These are phyloP conservation scores for Entonaema liquescens DNA, from an alignment of 495 filamentous ascomycete genomes.

Conservation along the genomic window DNA sequence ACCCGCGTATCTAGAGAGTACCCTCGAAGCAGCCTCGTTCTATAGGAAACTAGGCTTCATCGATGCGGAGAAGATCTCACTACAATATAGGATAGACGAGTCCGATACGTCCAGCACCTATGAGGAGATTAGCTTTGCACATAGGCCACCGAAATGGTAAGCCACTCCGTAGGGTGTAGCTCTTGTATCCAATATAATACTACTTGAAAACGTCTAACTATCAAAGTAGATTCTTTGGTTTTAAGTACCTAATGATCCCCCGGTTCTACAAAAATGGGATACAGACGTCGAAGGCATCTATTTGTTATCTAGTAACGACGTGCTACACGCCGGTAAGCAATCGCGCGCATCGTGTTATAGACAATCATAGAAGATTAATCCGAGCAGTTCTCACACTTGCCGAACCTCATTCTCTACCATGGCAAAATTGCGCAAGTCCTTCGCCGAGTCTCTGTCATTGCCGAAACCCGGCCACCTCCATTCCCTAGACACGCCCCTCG, in stretches of 20 bases:
- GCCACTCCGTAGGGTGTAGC: too few species aligned
- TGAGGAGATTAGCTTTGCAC: constrained; percentile 33
- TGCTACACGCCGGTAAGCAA: too few species aligned
- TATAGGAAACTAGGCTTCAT: constrained; percentile 45
- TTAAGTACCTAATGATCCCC: too few species aligned
- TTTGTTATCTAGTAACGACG: too few species aligned
- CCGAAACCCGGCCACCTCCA: constrained; percentile 4
- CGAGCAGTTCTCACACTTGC: not conserved
- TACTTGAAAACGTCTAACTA: too few species aligned
- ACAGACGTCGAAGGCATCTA: too few species aligned
- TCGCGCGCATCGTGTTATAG: too few species aligned
- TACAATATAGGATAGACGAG: not conserved
- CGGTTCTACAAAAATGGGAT: too few species aligned
- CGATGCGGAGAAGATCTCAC: constrained; percentile 20
- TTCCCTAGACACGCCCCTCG: constrained; percentile 5
- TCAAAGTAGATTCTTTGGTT: too few species aligned
- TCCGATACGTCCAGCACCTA: not conserved
- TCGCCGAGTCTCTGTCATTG: constrained; percentile 13
- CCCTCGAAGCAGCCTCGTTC: constrained; percentile 44
- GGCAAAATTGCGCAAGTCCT: constrained; percentile 22
- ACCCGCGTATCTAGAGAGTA: constrained; percentile 50
- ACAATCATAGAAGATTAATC: too few species aligned
- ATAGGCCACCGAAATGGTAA: not conserved
- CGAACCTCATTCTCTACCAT: not conserved
- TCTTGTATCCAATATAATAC: too few species aligned